Percentiles rank a stretch among this genome's conserved stretches.
These are phyloP conservation scores for Xylaria sp. DNA, from an alignment of 2,329 filamentous ascomycete genomes.

Conservation along the genomic window DNA sequence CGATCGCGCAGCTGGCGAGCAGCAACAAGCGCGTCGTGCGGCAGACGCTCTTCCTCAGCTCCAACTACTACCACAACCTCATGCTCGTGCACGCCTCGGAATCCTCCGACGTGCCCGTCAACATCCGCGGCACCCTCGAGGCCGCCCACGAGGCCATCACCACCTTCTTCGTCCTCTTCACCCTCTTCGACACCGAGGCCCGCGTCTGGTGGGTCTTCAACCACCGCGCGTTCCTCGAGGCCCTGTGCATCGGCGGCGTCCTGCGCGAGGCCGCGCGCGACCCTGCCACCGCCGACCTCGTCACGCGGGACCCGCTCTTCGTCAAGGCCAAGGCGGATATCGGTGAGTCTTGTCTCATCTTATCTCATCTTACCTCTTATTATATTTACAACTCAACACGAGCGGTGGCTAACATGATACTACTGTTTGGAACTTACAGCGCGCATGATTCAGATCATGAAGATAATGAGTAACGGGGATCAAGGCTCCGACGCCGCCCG, in stretches of 20 bases:
- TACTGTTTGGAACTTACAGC: conserved; percentile 51
- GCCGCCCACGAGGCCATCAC: conserved; percentile 80
- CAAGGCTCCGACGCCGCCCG: conserved; percentile 68
- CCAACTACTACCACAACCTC: conserved; percentile 84
- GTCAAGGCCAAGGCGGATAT: conserved; percentile 71
- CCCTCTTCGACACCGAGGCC: conserved; percentile 75
- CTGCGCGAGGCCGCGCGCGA: conserved; percentile 63
- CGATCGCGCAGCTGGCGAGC: conserved; percentile 66
- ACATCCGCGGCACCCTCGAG: conserved; percentile 76
- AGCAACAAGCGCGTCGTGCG: conserved; percentile 74
- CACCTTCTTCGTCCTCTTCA: conserved; percentile 79
- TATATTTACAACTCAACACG: not conserved
- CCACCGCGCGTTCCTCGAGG: conserved; percentile 82
- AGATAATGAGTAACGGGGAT: conserved; percentile 65
- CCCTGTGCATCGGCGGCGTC: conserved; percentile 73
- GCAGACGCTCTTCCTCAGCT: conserved; percentile 82
- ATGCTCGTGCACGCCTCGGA: conserved; percentile 82
- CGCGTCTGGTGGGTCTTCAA: conserved; percentile 89
- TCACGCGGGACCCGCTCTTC: conserved; percentile 67
- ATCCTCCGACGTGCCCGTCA: conserved; percentile 70
- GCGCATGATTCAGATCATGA: conserved; percentile 73
- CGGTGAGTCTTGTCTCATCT: conserved; percentile 55
- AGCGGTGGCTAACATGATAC: conserved; percentile 3
- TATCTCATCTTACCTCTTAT: too few relatives aligned
- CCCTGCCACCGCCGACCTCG: conserved; percentile 57